Conservation (phyloP, 2,329 filamentous ascomycete species). For the Ceratocystis ficicola region DNA sequence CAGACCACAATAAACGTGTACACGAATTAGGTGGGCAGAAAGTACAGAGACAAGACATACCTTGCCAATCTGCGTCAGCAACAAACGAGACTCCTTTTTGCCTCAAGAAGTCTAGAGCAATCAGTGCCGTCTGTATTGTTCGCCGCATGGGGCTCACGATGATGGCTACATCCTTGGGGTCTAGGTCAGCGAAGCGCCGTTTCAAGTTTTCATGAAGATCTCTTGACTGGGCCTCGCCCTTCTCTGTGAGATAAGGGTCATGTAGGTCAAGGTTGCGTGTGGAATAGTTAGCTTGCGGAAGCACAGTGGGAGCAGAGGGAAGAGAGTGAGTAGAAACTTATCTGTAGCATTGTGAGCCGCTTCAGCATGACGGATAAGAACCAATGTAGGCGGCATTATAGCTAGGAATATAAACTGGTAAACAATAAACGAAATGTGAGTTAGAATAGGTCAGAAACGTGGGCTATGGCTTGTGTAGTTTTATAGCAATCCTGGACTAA, state of each 20-base stretch:
- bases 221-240: conserved; percentile 40
- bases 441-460: not conserved
- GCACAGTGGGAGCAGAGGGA: conserved; percentile 18
- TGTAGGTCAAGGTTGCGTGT: conserved; percentile 37
- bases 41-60: conserved; percentile 29
- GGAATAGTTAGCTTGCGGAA: conserved; percentile 3
- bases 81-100: conserved; percentile 42
- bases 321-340: conserved; percentile 31
- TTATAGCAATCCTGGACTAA: no score
- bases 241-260: conserved; percentile 41
- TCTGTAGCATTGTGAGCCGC: conserved; percentile 43
- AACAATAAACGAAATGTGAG: no score
- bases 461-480: not conserved
- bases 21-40: not conserved
- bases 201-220: conserved; percentile 35
- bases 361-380: conserved; percentile 85
- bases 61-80: conserved; percentile 53
- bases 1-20: not conserved
- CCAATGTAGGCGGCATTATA: conserved; percentile 46
- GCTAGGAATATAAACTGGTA: not conserved
- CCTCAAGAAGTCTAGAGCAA: conserved; percentile 47
- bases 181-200: conserved; percentile 28
- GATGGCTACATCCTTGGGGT: conserved; percentile 36
- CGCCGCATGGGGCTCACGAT: conserved; percentile 53
- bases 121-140: conserved; percentile 51